Base-by-base conservation (phyloP, 805 yeast species). In the Jamesozyma gamospora region DNA sequence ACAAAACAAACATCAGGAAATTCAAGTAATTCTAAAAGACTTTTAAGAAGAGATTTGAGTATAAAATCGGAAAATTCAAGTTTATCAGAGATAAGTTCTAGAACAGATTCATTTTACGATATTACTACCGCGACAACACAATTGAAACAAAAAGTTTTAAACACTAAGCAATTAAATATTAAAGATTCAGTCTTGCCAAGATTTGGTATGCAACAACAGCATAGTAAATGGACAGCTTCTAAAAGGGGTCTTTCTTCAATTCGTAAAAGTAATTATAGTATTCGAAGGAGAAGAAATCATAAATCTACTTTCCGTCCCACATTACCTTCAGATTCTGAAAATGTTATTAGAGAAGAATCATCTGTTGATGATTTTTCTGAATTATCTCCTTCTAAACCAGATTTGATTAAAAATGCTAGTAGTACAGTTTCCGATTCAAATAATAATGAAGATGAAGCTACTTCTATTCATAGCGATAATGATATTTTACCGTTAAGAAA, bases 71-170 rank as follows among this genome's bases (percentile, higher is more conserved):
- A 62, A 26, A 56, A 63, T 16, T 65, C 70, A 2, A 63, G 66
- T 41, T 47, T 58, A 0, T 63, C 69, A 7, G 70, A 66, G 30
- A 48, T 57, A 35, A 63, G 69, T 28, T 65, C 70, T 1, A 51
- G 65, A 28, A 56, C 64, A 17, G 66, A 60, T 32, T 66, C 71
- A 4, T 53, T 65, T 28, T 65, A 65, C 41, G 71, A 66, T 42
- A 52, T 60, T 6, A 60, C 67, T 1, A 57, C 65, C 0, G 52
- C 64, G 1, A 52, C 62, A 7, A 44, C 56, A 53, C 58, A 4
- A 40, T 39, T 30, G 34, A 42, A 15, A 10, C 41, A 37, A 32
- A 35, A 16, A 17, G 15, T 25, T 16, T 34, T 52, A 21, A 46
- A 41, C n/a, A 45, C 39, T 35, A 50, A 39, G 13, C 41, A 39